Evolutionary conservation across 176 grass and related monocot genomes (phyloP).

Genomic region (Zizania latifolia): DNA sequence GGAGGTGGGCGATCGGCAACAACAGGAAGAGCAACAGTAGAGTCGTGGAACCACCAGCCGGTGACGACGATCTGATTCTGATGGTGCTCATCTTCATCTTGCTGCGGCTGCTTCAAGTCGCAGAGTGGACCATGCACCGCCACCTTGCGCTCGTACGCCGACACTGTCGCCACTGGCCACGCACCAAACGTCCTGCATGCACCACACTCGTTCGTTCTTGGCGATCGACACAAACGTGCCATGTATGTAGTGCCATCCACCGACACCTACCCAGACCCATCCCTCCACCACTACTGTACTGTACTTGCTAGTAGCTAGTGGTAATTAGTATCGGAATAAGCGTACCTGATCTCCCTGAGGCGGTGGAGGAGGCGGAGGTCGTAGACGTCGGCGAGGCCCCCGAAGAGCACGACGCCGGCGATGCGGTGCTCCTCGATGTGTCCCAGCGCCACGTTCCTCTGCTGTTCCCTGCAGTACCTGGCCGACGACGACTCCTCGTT

Average conservation of each 20-base stretch:
- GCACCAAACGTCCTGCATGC: conserved; percentile 52
- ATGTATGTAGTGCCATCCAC: too few species aligned
- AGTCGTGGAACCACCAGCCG: conserved; percentile 51
- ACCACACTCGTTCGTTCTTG: too few species aligned
- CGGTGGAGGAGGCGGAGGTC: conserved; percentile 53
- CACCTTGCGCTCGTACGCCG: conserved; percentile 43
- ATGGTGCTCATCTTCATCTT: too few species aligned
- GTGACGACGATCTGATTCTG: not conserved
- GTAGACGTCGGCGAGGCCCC: conserved; percentile 50
- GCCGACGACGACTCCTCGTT: not conserved
- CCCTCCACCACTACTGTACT: too few species aligned
- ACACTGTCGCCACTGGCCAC: conserved; percentile 75
- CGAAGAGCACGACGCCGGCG: conserved; percentile 57
- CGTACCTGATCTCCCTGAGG: conserved; percentile 49
- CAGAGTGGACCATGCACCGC: conserved; percentile 59
- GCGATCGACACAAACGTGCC: too few species aligned
- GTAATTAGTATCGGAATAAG: too few species aligned
- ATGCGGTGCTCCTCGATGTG: conserved; percentile 77
- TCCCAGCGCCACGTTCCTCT: conserved; percentile 58
- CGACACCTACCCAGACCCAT: too few species aligned
- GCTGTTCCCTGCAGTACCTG: conserved; percentile 52
- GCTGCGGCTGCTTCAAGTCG: too few species aligned
- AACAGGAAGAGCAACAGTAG: not conserved
- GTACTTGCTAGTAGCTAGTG: too few species aligned
- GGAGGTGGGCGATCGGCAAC: not conserved